phyloP scores from a whole-genome alignment of 768 basidiomycete genomes.

The Boletus sp. region DNA sequence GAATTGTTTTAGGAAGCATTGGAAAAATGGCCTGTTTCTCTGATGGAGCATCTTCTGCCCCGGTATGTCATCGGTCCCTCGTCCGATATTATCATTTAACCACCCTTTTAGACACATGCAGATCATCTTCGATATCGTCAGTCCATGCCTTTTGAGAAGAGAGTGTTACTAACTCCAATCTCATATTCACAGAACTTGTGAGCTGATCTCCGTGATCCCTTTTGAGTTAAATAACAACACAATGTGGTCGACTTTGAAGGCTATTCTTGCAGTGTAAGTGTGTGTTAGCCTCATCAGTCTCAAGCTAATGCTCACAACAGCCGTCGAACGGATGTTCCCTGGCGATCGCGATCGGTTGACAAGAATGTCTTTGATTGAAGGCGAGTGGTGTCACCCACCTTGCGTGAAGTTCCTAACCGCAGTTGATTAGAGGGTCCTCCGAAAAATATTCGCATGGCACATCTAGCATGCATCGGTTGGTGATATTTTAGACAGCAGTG shows the following conservation, averaged over 20 bases:
- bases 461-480: slow-evolving; percentile 79
- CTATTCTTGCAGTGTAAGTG: slow-evolving; percentile 65
- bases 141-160: slow-evolving; percentile 23
- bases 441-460: slow-evolving; percentile 87
- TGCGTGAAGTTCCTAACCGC: not conserved
- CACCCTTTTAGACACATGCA: slow-evolving; percentile 66
- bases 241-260: slow-evolving; percentile 7
- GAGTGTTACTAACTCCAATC: slow-evolving; percentile 14
- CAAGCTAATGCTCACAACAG: slow-evolving; percentile 31
- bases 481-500: not conserved
- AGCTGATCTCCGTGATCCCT: not conserved
- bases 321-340: slow-evolving; percentile 88
- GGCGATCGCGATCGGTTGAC: slow-evolving; percentile 75
- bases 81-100: not conserved
- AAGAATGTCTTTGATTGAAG: slow-evolving; percentile 92
- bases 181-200: slow-evolving; percentile 36
- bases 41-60: slow-evolving; percentile 83
- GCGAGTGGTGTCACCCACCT: slow-evolving; percentile 31
- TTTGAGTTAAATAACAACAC: not conserved
- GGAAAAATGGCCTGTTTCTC: slow-evolving; percentile 89
- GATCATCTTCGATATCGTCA: slow-evolving; percentile 86
- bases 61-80: slow-evolving; percentile 39
- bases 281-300: not conserved
- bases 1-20: slow-evolving; percentile 57
- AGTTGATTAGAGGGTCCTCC: slow-evolving; percentile 67